Percentiles rank a stretch among this genome's conserved stretches.
Conservation (phyloP, 108 stramenopile genomes). For the Epipyxis sp. region DNA sequence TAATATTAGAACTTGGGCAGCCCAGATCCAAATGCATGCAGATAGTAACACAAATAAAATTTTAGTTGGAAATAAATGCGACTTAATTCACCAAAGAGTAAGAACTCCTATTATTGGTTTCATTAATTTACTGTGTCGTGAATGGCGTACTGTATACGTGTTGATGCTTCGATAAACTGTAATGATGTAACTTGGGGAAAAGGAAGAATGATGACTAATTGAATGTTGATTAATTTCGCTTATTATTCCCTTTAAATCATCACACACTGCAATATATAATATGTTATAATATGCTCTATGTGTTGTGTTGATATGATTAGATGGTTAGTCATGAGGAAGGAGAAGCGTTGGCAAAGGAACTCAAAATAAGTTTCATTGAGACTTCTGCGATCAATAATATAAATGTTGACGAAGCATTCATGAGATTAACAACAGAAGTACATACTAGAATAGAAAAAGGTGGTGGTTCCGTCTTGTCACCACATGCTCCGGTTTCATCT, state of each 20-base stretch:
- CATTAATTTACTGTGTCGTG: too few species aligned
- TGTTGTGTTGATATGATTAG: not conserved
- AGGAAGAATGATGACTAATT: too few species aligned
- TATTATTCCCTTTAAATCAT: not conserved
- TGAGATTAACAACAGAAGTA: conserved; percentile 63
- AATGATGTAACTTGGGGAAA: too few species aligned
- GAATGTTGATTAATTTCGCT: too few species aligned
- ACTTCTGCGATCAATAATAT: conserved; percentile 41
- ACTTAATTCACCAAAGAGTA: conserved; percentile 38
- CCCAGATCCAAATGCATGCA: conserved; percentile 77
- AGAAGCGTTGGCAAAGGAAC: not conserved
- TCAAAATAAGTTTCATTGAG: conserved; percentile 35
- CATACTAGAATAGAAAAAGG: not conserved
- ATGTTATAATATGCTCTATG: too few species aligned
- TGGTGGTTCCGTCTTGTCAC: too few species aligned
- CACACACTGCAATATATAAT: not conserved
- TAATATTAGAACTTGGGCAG: conserved; percentile 92
- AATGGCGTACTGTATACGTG: not conserved
- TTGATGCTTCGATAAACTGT: too few species aligned
- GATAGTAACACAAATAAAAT: conserved; percentile 39
- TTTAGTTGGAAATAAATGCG: conserved; percentile 46
- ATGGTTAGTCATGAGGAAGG: conserved; percentile 21
- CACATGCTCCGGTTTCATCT: too few species aligned
- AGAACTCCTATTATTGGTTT: not conserved
- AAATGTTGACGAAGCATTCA: conserved; percentile 68